A percentile compares a stretch with the other conserved stretches of the same genome.
These are phyloP conservation scores for Pyrenophora tritici-repentis DNA, from an alignment of 2,329 filamentous ascomycete species.

Conservation along the genomic window DNA sequence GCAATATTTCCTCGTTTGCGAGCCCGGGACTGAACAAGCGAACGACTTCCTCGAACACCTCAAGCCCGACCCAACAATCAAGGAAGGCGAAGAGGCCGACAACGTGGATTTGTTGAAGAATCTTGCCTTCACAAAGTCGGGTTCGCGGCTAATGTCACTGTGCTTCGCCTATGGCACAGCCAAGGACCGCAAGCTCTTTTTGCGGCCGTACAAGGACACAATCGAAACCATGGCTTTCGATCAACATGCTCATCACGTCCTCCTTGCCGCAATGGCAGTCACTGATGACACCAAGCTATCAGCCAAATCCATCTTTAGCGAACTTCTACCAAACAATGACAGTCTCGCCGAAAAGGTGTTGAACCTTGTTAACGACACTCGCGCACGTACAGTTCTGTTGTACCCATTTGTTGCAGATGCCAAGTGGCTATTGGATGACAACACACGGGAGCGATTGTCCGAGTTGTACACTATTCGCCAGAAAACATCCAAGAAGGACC, in stretches of 20 bases:
- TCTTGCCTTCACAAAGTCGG: conserved; percentile 91
- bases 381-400: conserved; percentile 69
- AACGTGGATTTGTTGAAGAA: conserved; percentile 81
- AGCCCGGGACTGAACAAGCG: conserved; percentile 77
- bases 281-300: conserved; percentile 93
- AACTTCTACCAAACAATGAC: conserved; percentile 67
- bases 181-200: conserved; percentile 88
- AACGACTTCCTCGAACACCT: conserved; percentile 87
- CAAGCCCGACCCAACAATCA: conserved; percentile 82
- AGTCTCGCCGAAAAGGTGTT: conserved; percentile 66
- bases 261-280: conserved; percentile 86
- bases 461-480: conserved; percentile 80
- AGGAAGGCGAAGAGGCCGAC: conserved; percentile 57
- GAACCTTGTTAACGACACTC: conserved; percentile 67
- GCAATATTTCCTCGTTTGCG: conserved; percentile 86
- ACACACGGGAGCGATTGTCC: conserved; percentile 71
- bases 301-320: conserved; percentile 82
- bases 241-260: conserved; percentile 74
- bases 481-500: conserved; percentile 90
- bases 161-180: conserved; percentile 82
- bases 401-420: conserved; percentile 74
- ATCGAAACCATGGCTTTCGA: conserved; percentile 85
- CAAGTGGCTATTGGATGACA: conserved; percentile 65
- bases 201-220: conserved; percentile 89
- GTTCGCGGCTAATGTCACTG: conserved; percentile 79